Evolutionary conservation across 805 yeast genomes (phyloP), one percentile per base, ranked within the genome.

Genomic region (Kazachstania viticola): DNA sequence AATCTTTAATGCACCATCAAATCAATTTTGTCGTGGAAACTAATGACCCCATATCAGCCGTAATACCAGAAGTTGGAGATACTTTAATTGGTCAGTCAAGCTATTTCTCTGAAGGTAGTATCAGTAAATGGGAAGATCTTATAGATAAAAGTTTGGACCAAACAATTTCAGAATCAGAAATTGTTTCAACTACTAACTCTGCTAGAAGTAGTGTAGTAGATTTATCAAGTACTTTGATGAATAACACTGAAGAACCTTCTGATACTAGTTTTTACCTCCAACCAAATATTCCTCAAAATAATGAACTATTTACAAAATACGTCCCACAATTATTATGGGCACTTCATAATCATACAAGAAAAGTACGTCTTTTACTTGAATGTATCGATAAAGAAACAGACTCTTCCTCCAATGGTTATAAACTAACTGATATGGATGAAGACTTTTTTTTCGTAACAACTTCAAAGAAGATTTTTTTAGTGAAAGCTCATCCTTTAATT

Each of bases 401-500:
- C 19, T 16, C 24, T 4, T 36, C 43, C 1, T 28, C 37, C 4
- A 29, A 24, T 17, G 50, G 50, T 4, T 43, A 42, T 21, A 37
- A 32, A 23, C 27, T 47, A 5, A 24, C 28, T 7, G 40, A 40
- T 4, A 28, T 34, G 3, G 32, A 47, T 16, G 41, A 42, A 14
- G 39, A 40, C 19, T 45, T 46, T 22, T 31, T 46, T 12, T 33
- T 44, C 4, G 40, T 48, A 2, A 45, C 51, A 1, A 39, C 51
- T 1, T 37, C 23, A 1, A 17, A 24, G 2, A 21, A 32, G 18
- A 18, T 43, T 7, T 40, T 32, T 25, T 22, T 51, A 11, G 21
- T 44, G 14, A 46, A 42, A 27, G 31, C 44, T 1, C 32, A 44
- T 25, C 56, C 56, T 4, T 31, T 49, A 23, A 24, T 48, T 1